Evolutionary conservation across 1,284 basidiomycete species (phyloP).

Genomic region (Polyporus tsugae): DNA sequence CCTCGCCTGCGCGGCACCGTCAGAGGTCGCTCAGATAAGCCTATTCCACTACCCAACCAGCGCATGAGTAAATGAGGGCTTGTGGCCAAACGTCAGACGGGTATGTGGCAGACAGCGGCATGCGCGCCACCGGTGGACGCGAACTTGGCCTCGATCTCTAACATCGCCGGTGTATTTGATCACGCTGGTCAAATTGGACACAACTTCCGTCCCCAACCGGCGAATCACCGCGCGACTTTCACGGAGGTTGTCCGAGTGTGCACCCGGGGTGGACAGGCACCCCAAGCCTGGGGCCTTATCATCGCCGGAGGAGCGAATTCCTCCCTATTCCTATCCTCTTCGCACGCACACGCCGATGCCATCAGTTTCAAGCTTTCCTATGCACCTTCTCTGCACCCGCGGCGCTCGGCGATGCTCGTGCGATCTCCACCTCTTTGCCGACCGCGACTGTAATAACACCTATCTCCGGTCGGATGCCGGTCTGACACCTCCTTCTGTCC

Average conservation of each 20-base stretch:
- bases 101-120: constrained; percentile 19
- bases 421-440: constrained; percentile 29
- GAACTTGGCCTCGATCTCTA: constrained; percentile 9
- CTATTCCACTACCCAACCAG: not conserved
- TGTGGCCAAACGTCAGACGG: constrained; percentile 8
- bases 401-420: constrained; percentile 21
- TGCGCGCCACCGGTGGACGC: constrained; percentile 7
- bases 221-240: not conserved
- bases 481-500: constrained; percentile 9
- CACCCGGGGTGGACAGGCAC: not conserved
- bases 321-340: not conserved
- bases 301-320: not conserved
- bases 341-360: constrained; percentile 15
- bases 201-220: constrained; percentile 3
- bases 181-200: constrained; percentile 28
- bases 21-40: not conserved
- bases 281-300: not conserved
- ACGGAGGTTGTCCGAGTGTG: not conserved
- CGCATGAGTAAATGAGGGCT: not conserved
- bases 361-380: constrained; percentile 35
- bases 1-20: constrained; percentile 4
- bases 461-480: constrained; percentile 25
- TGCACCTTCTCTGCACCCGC: constrained; percentile 20
- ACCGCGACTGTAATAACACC: constrained; percentile 4
- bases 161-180: constrained; percentile 25